Evolutionary conservation across 352 stramenopile genomes (phyloP).

Genomic region (Globisporangium uncinulatum): DNA sequence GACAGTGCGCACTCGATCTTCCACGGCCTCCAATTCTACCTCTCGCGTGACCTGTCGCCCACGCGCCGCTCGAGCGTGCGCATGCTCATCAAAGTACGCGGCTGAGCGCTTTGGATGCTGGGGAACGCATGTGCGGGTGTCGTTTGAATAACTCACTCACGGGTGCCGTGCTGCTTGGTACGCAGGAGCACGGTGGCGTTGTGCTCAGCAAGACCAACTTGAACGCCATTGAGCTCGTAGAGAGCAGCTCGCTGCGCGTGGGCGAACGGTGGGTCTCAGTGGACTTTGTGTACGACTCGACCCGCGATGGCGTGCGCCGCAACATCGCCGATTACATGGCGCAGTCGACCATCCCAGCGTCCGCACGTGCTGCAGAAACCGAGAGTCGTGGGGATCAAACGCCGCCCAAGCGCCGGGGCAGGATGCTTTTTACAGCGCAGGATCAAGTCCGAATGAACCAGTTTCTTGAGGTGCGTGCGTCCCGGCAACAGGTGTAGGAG

Average conservation of each 20-base stretch:
- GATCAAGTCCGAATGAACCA: slow-evolving; percentile 48
- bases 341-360: neutral
- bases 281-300: slow-evolving; percentile 45
- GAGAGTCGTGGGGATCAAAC: neutral
- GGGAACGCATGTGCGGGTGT: neutral
- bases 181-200: slow-evolving; percentile 24
- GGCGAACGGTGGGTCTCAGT: slow-evolving; percentile 30
- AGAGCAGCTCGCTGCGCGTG: slow-evolving; percentile 20
- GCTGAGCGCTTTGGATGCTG: neutral
- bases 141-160: neutral
- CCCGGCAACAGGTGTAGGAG: neutral
- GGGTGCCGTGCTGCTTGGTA: neutral
- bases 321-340: slow-evolving; percentile 31
- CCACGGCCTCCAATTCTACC: slow-evolving; percentile 8
- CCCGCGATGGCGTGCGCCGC: slow-evolving; percentile 26
- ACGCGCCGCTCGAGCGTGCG: slow-evolving; percentile 2
- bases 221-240: slow-evolving; percentile 34
- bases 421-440: slow-evolving; percentile 24
- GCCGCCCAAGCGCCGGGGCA: slow-evolving; percentile 1
- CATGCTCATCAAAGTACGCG: slow-evolving; percentile 8
- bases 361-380: neutral
- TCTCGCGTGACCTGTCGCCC: neutral
- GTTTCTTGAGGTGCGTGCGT: slow-evolving; percentile 23
- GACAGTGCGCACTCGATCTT: slow-evolving; percentile 1
- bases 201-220: slow-evolving; percentile 9